Evolutionary conservation across 225 moss, liverwort and hornwort genomes (phyloP).

Genomic region (Sphagnum tenellum): DNA sequence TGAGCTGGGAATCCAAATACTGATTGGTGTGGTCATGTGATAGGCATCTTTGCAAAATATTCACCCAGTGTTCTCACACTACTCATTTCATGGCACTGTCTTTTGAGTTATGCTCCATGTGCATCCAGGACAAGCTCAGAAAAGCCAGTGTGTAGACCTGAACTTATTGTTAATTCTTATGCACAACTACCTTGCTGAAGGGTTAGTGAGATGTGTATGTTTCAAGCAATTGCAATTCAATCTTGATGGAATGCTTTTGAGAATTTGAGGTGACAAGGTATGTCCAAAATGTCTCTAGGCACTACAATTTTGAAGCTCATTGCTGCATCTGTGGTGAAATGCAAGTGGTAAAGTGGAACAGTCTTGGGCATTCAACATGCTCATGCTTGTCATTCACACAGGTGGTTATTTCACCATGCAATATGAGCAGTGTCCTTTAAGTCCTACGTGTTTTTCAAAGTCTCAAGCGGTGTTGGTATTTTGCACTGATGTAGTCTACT

Average conservation of each 20-base stretch:
- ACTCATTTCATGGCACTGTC: slow-evolving; percentile 86
- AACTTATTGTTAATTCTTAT: not conserved
- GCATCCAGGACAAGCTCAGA: slow-evolving; percentile 42
- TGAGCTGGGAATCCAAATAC: slow-evolving; percentile 87
- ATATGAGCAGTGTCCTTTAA: too few species aligned
- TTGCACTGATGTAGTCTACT: too few species aligned
- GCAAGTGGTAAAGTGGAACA: slow-evolving; percentile 67
- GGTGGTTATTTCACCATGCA: slow-evolving; percentile 7
- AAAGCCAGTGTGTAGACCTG: slow-evolving; percentile 38
- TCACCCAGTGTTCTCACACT: slow-evolving; percentile 73
- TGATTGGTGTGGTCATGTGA: slow-evolving; percentile 81
- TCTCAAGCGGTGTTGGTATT: too few species aligned
- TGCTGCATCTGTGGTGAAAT: slow-evolving; percentile 72
- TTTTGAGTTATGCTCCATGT: slow-evolving; percentile 91
- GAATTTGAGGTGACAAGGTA: not conserved
- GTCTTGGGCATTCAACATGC: slow-evolving; percentile 52
- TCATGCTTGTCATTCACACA: slow-evolving; percentile 19
- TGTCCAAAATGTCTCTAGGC: slow-evolving; percentile 24
- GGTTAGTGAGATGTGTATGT: not conserved
- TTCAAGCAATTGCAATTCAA: not conserved
- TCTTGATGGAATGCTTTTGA: not conserved
- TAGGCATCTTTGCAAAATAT: slow-evolving; percentile 79
- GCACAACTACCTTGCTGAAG: not conserved
- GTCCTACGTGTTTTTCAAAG: too few species aligned
- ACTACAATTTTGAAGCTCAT: slow-evolving; percentile 69